Conservation (phyloP, 495 filamentous ascomycete species). For the Penicillium herquei region DNA sequence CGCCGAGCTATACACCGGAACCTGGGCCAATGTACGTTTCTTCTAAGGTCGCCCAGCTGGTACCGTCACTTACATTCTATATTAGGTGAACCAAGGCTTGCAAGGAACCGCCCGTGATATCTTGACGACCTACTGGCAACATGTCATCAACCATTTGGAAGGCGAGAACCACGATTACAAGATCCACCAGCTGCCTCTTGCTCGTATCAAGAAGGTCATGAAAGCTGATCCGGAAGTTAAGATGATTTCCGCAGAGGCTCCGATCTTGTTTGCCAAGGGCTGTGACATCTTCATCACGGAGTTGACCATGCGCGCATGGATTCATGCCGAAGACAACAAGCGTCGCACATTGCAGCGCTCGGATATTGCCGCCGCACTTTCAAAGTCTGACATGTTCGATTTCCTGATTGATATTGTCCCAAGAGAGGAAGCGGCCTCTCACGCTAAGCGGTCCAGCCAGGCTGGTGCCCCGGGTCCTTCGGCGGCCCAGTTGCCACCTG, state of each 20-base stretch:
- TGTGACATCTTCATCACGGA: constrained; percentile 99
- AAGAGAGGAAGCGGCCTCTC: constrained; percentile 82
- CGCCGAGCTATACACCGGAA: constrained; percentile 84
- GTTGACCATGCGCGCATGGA: constrained; percentile 99
- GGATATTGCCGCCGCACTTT: constrained; percentile 91
- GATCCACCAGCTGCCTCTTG: constrained; percentile 89
- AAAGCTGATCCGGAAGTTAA: constrained; percentile 99
- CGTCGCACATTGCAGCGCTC: constrained; percentile 90
- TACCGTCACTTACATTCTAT: not conserved
- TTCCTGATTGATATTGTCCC: constrained; percentile 99
- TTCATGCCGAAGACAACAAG: constrained; percentile 99
- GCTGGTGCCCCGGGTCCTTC: constrained; percentile 49
- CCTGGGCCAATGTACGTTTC: constrained; percentile 86
- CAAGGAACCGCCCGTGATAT: constrained; percentile 93
- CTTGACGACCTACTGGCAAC: constrained; percentile 97
- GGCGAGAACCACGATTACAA: constrained; percentile 97
- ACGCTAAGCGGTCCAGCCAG: constrained; percentile 73
- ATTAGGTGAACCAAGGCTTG: constrained; percentile 89
- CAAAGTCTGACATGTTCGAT: constrained; percentile 99
- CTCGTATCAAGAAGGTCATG: constrained; percentile 99
- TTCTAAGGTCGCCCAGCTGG: not conserved
- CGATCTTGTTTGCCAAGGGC: constrained; percentile 96
- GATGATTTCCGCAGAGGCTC: constrained; percentile 98
- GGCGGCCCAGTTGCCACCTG: constrained; percentile 57
- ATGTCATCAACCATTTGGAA: constrained; percentile 92